These are phyloP conservation scores for Heritiera littoralis DNA, from an alignment of 345 rosid genomes.

Conservation along the genomic window DNA sequence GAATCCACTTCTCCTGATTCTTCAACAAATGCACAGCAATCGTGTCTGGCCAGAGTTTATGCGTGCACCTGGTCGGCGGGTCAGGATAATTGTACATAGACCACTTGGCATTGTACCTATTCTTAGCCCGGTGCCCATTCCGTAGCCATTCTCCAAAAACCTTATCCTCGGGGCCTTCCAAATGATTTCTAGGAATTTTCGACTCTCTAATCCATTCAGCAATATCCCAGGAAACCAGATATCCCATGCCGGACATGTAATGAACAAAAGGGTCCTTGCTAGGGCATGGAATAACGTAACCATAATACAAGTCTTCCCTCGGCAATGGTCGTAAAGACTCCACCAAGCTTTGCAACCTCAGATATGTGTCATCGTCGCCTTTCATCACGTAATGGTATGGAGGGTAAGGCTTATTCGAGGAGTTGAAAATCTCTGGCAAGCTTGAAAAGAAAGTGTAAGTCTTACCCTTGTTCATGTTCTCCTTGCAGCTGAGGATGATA, in stretches of 20 bases:
- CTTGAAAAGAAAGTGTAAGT: conserved; percentile 80
- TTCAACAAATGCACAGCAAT: conserved; percentile 77
- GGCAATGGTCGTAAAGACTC: conserved; percentile 68
- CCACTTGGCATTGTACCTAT: conserved; percentile 82
- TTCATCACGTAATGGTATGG: conserved; percentile 92
- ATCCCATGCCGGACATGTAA: conserved; percentile 96
- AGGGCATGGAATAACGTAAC: conserved; percentile 78
- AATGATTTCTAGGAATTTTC: conserved; percentile 62
- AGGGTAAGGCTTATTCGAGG: conserved; percentile 42
- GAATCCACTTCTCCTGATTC: conserved; percentile 79
- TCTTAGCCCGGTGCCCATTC: conserved; percentile 62
- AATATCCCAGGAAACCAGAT: conserved; percentile 81
- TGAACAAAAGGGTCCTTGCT: conserved; percentile 89
- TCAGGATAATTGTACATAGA: conserved; percentile 77
- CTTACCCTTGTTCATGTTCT: conserved; percentile 92
- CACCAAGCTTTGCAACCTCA: conserved; percentile 53
- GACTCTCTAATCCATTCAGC: conserved; percentile 80
- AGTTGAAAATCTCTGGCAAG: conserved; percentile 58
- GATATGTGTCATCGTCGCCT: conserved; percentile 71
- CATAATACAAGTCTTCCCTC: conserved; percentile 77
- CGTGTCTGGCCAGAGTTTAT: conserved; percentile 80
- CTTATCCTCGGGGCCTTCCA: conserved; percentile 76
- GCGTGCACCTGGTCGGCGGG: conserved; percentile 61
- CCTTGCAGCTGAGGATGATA: conserved; percentile 70
- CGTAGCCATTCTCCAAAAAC: conserved; percentile 75